Percentiles rank a stretch among this genome's conserved stretches.
These are phyloP conservation scores for Salix viminalis DNA, from an alignment of 345 rosid species.

Conservation along the genomic window DNA sequence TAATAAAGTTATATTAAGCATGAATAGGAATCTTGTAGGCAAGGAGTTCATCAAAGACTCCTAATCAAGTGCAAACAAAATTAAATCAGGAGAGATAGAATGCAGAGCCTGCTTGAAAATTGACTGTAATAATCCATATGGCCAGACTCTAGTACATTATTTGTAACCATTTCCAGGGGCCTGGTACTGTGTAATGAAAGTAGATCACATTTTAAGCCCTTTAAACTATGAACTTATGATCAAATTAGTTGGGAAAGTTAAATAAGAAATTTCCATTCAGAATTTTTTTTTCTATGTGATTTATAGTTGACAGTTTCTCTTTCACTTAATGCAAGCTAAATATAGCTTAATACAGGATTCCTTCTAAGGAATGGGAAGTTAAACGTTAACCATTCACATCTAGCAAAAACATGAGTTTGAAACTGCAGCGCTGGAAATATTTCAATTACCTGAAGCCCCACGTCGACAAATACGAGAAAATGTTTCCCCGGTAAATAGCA, in stretches of 20 bases:
- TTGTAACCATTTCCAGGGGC: not conserved
- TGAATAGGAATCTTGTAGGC: not conserved
- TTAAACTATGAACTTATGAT: not conserved
- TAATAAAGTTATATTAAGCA: not conserved
- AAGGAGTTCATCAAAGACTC: not conserved
- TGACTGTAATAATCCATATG: not conserved
- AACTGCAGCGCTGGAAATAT: constrained; percentile 6
- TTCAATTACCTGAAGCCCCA: constrained; percentile 78
- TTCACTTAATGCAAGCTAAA: not conserved
- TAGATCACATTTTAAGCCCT: not conserved
- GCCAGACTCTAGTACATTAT: not conserved
- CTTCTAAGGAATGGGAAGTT: not conserved
- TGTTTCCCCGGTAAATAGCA: constrained; percentile 60
- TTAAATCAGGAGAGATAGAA: not conserved
- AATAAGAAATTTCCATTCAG: not conserved
- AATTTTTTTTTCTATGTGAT: not conserved
- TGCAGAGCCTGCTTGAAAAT: not conserved
- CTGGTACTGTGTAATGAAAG: not conserved
- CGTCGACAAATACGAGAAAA: constrained; percentile 89
- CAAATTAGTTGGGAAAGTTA: not conserved
- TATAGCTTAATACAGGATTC: not conserved
- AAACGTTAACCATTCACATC: not conserved
- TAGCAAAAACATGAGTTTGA: not conserved
- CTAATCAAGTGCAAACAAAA: not conserved
- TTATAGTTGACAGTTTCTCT: not conserved